Base-by-base conservation (phyloP, 176 grass and related monocot species). In the Sorghum bicolor region DNA sequence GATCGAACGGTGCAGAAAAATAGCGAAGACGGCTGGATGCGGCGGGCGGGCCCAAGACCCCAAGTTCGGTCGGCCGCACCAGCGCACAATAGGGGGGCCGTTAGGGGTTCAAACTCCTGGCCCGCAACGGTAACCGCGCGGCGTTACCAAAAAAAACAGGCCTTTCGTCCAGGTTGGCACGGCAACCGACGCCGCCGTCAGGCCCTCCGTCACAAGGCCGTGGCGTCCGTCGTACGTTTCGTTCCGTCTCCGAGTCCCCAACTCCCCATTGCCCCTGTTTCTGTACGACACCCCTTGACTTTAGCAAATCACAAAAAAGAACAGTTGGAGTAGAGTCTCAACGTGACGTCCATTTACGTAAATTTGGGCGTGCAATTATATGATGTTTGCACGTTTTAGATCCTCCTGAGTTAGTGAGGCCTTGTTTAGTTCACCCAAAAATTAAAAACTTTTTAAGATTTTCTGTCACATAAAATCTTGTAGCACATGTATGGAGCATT, bases 51-150 rank as follows among this genome's bases (percentile, higher is more conserved):
- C 43, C 37, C 58, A 70, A 22, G 30, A 5, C 17, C 43, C 37
- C 58, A 70, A 22, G 30, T 5, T 72, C 43, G 39, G 29, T 31
- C 39, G 20, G 31, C 41, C 77, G 77, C 78, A 19, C 64, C 20
- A 34, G 12, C 43, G 22, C 43, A 55, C 64, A 68, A 5, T 16
- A 29, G 3, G 74, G 79, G 69, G 83, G 62, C 85, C 82, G 91
- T 96, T 91, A 83, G 77, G 89, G 84, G 72, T 92, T 97, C 88
- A 90, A 97, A 97, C 76, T 63, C 82, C 20, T 25, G 78, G 67
- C 32, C 43, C 20, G 24, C 79, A 87, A 89, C 84, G 80, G 82
- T 82, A 90, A 94, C 75, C 39, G 70, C 45, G 65, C 33, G 48
- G 86, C 76, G 91, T 88, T 88, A 55, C 29, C 33, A 14, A 82